Conservation (phyloP, 352 stramenopile genomes). For the Globisporangium lucens region DNA sequence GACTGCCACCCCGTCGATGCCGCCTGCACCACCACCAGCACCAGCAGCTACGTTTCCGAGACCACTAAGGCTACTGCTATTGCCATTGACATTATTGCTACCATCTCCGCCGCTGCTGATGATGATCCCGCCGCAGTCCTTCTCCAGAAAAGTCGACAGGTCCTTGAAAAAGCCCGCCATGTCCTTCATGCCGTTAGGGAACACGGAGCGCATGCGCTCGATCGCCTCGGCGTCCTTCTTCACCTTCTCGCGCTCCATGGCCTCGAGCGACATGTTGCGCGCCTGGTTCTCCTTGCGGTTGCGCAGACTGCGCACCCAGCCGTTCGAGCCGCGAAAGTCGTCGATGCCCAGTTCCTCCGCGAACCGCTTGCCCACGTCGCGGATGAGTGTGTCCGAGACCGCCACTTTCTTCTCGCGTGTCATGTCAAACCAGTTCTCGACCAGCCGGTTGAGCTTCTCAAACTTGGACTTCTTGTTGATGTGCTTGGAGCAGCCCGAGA, state of each 20-base stretch:
- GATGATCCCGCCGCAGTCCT: constrained; percentile 37
- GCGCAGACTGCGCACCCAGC: constrained; percentile 73
- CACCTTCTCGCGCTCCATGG: constrained; percentile 48
- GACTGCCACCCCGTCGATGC: constrained; percentile 9
- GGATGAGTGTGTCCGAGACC: constrained; percentile 72
- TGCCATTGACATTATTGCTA: not conserved
- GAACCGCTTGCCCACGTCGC: constrained; percentile 69
- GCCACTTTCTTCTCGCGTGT: constrained; percentile 67
- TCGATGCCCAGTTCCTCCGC: constrained; percentile 70
- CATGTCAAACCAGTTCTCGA: constrained; percentile 84
- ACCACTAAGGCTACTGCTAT: constrained; percentile 6
- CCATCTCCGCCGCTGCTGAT: not conserved
- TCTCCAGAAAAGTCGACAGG: constrained; percentile 67
- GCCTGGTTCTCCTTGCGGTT: constrained; percentile 73
- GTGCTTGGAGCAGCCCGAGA: constrained; percentile 79
- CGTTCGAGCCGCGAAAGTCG: constrained; percentile 77
- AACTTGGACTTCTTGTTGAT: constrained; percentile 89
- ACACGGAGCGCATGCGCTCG: constrained; percentile 63
- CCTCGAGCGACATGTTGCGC: constrained; percentile 52
- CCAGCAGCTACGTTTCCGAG: constrained; percentile 18
- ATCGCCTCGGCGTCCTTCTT: constrained; percentile 76
- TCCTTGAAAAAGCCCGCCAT: constrained; percentile 76
- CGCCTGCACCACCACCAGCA: not conserved
- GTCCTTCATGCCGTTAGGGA: constrained; percentile 73
- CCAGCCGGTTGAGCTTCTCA: constrained; percentile 74